Percentiles rank a stretch among this genome's conserved stretches.
Conservation (phyloP, 2,329 filamentous ascomycete species). For the Grosmannia huntii region DNA sequence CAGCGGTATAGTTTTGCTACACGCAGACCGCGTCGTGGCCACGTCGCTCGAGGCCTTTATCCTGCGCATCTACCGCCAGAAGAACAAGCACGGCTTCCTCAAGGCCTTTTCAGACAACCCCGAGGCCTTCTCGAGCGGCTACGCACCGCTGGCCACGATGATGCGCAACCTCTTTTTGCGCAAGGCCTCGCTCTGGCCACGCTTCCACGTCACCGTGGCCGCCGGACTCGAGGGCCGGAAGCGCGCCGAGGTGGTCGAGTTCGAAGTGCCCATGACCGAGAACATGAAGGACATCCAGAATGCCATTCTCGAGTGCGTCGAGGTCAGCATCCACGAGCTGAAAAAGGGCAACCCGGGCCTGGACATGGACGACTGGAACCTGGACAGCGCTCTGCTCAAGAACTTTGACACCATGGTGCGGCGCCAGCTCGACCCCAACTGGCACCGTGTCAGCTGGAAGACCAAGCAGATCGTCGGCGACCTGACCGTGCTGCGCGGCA, state of each 20-base stretch:
- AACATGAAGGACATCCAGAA: slow-evolving; percentile 89
- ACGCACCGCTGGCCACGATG: slow-evolving; percentile 77
- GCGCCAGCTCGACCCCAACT: slow-evolving; percentile 86
- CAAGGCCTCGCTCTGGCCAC: slow-evolving; percentile 81
- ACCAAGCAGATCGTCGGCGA: slow-evolving; percentile 92
- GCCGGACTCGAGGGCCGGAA: slow-evolving; percentile 80
- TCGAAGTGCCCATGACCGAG: slow-evolving; percentile 93
- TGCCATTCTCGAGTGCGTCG: slow-evolving; percentile 89
- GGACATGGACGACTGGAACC: slow-evolving; percentile 94
- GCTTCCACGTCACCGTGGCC: slow-evolving; percentile 85
- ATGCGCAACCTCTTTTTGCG: slow-evolving; percentile 85
- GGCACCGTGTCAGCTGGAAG: slow-evolving; percentile 92
- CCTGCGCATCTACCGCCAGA: slow-evolving; percentile 80
- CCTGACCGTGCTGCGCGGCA: slow-evolving; percentile 65
- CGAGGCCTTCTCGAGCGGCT: slow-evolving; percentile 79
- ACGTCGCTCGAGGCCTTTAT: slow-evolving; percentile 94
- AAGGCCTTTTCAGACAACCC: slow-evolving; percentile 94
- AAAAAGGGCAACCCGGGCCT: slow-evolving; percentile 82
- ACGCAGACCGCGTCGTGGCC: slow-evolving; percentile 75
- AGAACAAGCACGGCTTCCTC: slow-evolving; percentile 85
- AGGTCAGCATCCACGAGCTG: slow-evolving; percentile 84
- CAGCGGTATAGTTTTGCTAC: slow-evolving; percentile 75
- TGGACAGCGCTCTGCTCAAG: slow-evolving; percentile 82
- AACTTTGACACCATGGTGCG: slow-evolving; percentile 86
- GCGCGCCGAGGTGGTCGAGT: slow-evolving; percentile 92